These are phyloP conservation scores for Dorcoceras hygrometricum DNA, from an alignment of 257 asterid genomes.

Conservation along the genomic window DNA sequence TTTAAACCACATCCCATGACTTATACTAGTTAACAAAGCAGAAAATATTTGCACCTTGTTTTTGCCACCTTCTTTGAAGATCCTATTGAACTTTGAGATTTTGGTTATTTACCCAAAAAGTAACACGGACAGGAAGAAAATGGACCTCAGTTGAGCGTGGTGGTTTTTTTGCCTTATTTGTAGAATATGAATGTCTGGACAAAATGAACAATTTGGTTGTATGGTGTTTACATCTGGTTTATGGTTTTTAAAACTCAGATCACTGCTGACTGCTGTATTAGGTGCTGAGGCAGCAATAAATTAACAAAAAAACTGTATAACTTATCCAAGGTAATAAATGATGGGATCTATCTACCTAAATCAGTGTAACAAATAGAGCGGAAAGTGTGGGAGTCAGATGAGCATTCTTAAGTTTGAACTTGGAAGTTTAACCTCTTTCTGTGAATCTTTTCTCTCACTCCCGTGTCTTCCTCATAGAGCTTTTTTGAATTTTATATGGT, in stretches of 20 bases:
- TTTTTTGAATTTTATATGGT: background rate
- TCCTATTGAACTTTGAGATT: conserved; percentile 1
- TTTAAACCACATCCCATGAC: conserved; percentile 7
- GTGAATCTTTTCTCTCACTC: conserved; percentile 7
- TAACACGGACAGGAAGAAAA: background rate
- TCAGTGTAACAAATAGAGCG: background rate
- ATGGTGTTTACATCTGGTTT: background rate
- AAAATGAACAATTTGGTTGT: background rate
- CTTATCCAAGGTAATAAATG: background rate
- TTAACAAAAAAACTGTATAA: background rate
- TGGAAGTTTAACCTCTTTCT: background rate
- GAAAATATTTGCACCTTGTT: conserved; percentile 7
- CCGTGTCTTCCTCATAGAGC: conserved; percentile 5
- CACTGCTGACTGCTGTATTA: no score
- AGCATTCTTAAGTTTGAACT: background rate
- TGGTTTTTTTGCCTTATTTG: no score
- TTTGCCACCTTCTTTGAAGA: background rate
- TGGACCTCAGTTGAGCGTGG: background rate
- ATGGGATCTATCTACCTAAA: background rate
- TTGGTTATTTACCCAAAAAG: background rate
- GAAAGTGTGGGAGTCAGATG: background rate
- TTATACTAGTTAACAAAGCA: background rate
- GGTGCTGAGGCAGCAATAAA: background rate
- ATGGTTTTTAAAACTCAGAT: background rate
- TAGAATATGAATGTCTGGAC: background rate